Base-by-base conservation (phyloP, 2,329 filamentous ascomycete species). In the Gaeumannomyces sp. region DNA sequence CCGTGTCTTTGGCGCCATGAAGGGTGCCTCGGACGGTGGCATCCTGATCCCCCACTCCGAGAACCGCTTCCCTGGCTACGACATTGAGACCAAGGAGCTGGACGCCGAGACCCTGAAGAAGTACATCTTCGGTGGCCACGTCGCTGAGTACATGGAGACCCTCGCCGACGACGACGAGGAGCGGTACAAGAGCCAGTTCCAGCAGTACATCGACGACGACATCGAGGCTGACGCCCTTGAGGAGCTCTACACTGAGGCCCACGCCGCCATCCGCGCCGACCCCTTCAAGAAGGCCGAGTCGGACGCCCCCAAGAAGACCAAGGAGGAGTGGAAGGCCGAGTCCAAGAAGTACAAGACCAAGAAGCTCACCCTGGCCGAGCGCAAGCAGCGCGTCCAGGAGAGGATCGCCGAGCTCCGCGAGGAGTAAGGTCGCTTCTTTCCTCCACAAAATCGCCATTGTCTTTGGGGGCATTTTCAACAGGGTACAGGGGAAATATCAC, bases 131-230 rank as follows among this genome's bases (percentile, higher is more conserved):
- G 95, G 87, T 77, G 94, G 95, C 69, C 95, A 99, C 88, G 92
- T 99, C 71, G 93, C 94, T 73, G 95, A 99, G 89, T 99, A 99
- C 89, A 99, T 99, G 95, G 95, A 99, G 90, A 95, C 90, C 67
- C 91, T 99, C 71, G 95, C 95, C 82, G 95, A 99, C 76, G 95
- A 99, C 79, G 95, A 99, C 78, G 95, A 99, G 91, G 95, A 99
- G 89, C 93, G 95, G 79, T 99, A 92, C 92, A 94, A 94, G 87
- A 89, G 87, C 74, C 95, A 99, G 86, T 99, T 99, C 90, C 85
- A 89, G 80, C 90, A 95, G 83, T 99, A 99, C 88, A 90, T 97
- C 73, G 94, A 99, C 71, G 92, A 96, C 77, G 95, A 97, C 74
- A 81, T 99, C 71, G 94, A 98, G 85, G 93, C 95, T 70, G 95